Percentiles rank a stretch among this genome's conserved stretches.
Evolutionary conservation across 352 stramenopile species (phyloP).

Genomic region (Phytophthora ramorum): DNA sequence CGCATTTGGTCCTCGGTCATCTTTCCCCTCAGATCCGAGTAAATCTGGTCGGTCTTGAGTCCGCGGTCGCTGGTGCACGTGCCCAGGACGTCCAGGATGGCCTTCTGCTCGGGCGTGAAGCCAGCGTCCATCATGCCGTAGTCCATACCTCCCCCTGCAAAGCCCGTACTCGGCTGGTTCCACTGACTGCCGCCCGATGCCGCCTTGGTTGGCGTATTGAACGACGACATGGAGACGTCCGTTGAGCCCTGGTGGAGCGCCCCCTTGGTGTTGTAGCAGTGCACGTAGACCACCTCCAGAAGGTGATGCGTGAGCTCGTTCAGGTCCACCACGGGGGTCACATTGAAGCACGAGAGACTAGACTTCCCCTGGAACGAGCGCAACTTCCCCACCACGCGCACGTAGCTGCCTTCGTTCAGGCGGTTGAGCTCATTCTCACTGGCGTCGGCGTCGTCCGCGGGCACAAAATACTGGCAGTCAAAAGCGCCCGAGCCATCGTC

Average conservation of each 20-base stretch:
- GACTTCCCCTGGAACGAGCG: slow-evolving; percentile 92
- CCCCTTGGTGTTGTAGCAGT: slow-evolving; percentile 87
- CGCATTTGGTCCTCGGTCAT: slow-evolving; percentile 75
- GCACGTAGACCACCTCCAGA: slow-evolving; percentile 93
- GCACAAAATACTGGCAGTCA: slow-evolving; percentile 92
- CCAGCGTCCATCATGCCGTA: slow-evolving; percentile 75
- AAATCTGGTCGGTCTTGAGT: slow-evolving; percentile 87
- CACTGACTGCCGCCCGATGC: slow-evolving; percentile 12
- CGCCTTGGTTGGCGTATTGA: slow-evolving; percentile 51
- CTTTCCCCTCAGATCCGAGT: slow-evolving; percentile 57
- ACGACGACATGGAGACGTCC: slow-evolving; percentile 37
- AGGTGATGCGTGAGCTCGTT: slow-evolving; percentile 98
- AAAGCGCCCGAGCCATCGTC: slow-evolving; percentile 95
- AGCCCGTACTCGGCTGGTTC: slow-evolving; percentile 34
- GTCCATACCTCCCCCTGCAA: slow-evolving; percentile 53
- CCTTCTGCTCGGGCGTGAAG: slow-evolving; percentile 81
- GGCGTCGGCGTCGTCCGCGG: slow-evolving; percentile 85
- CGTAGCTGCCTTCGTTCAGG: slow-evolving; percentile 85
- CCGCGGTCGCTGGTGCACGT: slow-evolving; percentile 77
- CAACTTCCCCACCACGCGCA: slow-evolving; percentile 92
- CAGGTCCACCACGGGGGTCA: slow-evolving; percentile 87
- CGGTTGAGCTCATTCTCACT: slow-evolving; percentile 65
- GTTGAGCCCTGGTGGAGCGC: slow-evolving; percentile 42
- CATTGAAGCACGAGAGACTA: slow-evolving; percentile 88
- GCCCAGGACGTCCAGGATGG: slow-evolving; percentile 80